Percentiles rank a stretch among this genome's conserved stretches.
Conservation (phyloP, 129 eudicot species). For the carrot (Daucus carota) region DH1_v3.0 NC_030381.2:55890001-55890500, state of each 20-base stretch:
- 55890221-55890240: background rate
- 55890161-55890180: background rate
- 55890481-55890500: background rate
- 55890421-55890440: conserved; percentile 35
- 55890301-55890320: conserved; percentile 65
- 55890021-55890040: conserved; percentile 50
- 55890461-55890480: background rate
- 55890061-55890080: conserved; percentile 73
- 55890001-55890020: conserved; percentile 32
- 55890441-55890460: background rate
- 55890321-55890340: conserved; percentile 76
- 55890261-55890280: background rate
- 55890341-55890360: conserved; percentile 71
- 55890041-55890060: conserved; percentile 44
- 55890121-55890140: background rate
- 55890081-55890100: conserved; percentile 29
- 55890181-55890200: background rate
- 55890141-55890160: background rate
- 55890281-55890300: conserved; percentile 61
- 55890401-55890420: conserved; percentile 85
- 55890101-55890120: conserved; percentile 1
- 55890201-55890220: background rate
- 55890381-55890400: conserved; percentile 56
- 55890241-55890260: background rate
- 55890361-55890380: conserved; percentile 93